These are phyloP conservation scores for Cladorrhinum samala DNA, from an alignment of 495 filamentous ascomycete genomes.

Conservation along the genomic window DNA sequence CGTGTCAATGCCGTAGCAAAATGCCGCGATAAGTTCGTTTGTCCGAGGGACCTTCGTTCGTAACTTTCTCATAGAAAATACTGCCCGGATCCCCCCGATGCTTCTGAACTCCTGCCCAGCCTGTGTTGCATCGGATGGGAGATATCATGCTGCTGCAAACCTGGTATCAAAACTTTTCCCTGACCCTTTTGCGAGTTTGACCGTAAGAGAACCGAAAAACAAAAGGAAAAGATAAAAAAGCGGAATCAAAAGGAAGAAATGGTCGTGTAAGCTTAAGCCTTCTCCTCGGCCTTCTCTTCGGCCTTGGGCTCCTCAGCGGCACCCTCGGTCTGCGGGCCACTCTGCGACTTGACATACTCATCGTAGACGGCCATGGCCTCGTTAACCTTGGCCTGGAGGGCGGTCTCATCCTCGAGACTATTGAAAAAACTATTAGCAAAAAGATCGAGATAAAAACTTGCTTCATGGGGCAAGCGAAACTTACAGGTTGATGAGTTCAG, in stretches of 20 bases:
- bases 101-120: constrained; percentile 5
- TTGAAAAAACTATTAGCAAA: constrained; percentile 16
- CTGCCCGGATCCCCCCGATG: constrained; percentile 19
- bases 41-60: constrained; percentile 13
- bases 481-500: constrained; percentile 90
- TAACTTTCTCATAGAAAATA: constrained; percentile 17
- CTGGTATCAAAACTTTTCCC: constrained; percentile 48
- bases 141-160: constrained; percentile 35
- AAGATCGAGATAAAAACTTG: background rate
- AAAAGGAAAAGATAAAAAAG: constrained; percentile 20
- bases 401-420: constrained; percentile 83
- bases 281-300: constrained; percentile 42
- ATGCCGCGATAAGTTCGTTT: constrained; percentile 22
- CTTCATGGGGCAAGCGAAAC: constrained; percentile 40
- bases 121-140: constrained; percentile 21
- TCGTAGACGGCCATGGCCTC: constrained; percentile 96
- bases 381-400: constrained; percentile 89
- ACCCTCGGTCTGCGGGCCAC: constrained; percentile 52
- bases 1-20: constrained; percentile 27
- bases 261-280: constrained; percentile 35
- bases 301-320: constrained; percentile 20
- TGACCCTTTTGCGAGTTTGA: constrained; percentile 31
- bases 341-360: constrained; percentile 88
- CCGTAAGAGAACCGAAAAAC: constrained; percentile 29
- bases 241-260: constrained; percentile 7